Evolutionary conservation across 2,329 filamentous ascomycete genomes (phyloP).

Genomic region (Aspergillus sclerotialis): DNA sequence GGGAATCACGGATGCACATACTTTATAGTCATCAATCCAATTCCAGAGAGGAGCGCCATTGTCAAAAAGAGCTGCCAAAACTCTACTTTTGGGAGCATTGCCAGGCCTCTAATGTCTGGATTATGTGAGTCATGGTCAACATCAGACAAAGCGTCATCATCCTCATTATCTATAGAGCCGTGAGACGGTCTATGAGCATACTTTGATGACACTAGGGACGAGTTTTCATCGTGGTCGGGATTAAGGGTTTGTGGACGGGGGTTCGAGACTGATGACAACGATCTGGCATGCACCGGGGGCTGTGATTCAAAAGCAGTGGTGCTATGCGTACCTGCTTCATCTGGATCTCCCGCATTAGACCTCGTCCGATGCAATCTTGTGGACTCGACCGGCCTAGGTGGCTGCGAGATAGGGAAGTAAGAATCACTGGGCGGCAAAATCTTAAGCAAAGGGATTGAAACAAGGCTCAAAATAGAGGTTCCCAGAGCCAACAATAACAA

Average conservation of each 20-base stretch:
- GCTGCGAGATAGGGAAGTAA: conserved; percentile 36
- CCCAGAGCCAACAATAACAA: conserved; percentile 73
- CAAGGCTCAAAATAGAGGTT: conserved; percentile 67
- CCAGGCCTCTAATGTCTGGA: conserved; percentile 83
- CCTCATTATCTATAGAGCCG: conserved; percentile 35
- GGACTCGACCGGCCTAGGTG: conserved; percentile 19
- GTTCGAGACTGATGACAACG: conserved; percentile 23
- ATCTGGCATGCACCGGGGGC: conserved; percentile 19
- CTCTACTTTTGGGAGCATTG: conserved; percentile 62
- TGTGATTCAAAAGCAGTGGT: conserved; percentile 23
- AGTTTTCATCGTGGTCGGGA: conserved; percentile 61
- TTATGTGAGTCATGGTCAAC: conserved; percentile 63
- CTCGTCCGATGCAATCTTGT: conserved; percentile 27
- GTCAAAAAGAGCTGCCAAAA: conserved; percentile 90
- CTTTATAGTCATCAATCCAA: conserved; percentile 99
- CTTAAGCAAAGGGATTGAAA: conserved; percentile 77
- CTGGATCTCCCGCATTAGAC: conserved; percentile 17
- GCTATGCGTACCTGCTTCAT: conserved; percentile 32
- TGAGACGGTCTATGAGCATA: conserved; percentile 47
- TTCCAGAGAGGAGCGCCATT: conserved; percentile 84
- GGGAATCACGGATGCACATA: conserved; percentile 40
- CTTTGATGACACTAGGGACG: conserved; percentile 71
- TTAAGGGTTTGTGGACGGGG: conserved; percentile 15
- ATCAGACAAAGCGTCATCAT: conserved; percentile 51
- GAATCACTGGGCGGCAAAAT: conserved; percentile 55